Evolutionary conservation across 495 filamentous ascomycete species (phyloP), one percentile per base, ranked within the genome.

Genomic region (Aspergillus olivimuriae): DNA sequence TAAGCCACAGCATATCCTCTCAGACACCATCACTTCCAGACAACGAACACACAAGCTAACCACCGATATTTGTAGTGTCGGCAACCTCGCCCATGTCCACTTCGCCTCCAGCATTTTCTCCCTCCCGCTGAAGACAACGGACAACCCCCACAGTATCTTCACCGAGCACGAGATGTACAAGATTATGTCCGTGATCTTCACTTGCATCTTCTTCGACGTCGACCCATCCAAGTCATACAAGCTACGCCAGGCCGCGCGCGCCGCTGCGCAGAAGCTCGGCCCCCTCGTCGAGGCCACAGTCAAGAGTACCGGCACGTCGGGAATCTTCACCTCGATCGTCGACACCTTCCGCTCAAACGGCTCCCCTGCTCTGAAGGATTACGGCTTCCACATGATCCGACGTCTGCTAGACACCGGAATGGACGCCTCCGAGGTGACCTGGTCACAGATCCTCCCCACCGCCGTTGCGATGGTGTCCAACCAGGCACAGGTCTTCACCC

Each of bases 141-240:
- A 81, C 22, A 78, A 82, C 55, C 73, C 79, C 9, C 76, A 74
- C 46, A 84, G 84, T 3, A 63, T 87, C 30, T 90, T 87, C 66
- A 85, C 78, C 10, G 83, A 86, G 51, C 78, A 90, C 26, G 84
- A 92, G 63, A 63, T 94, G 47, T 89, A 87, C 62, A 78, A 75
- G 59, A 76, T 82, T 12, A 65, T 94, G 4, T 72, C 84, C 0
- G 69, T 81, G 20, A 73, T 89, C 44, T 88, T 79, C 55, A 62
- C 58, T 15, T 66, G 65, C 44, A 65, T 77, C 22, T 79, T 77
- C 65, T 73, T 75, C 49, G 76, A 80, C 40, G 45, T 73, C 0
- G 77, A 81, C 30, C 56, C 68, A 5, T 57, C 67, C 43, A 73
- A 73, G 34, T 75, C 74, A 1, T 77, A 71, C 54, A 55, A 66